Evolutionary conservation across 2,329 filamentous ascomycete genomes (phyloP).

Genomic region (Microsporum ferrugineum): DNA sequence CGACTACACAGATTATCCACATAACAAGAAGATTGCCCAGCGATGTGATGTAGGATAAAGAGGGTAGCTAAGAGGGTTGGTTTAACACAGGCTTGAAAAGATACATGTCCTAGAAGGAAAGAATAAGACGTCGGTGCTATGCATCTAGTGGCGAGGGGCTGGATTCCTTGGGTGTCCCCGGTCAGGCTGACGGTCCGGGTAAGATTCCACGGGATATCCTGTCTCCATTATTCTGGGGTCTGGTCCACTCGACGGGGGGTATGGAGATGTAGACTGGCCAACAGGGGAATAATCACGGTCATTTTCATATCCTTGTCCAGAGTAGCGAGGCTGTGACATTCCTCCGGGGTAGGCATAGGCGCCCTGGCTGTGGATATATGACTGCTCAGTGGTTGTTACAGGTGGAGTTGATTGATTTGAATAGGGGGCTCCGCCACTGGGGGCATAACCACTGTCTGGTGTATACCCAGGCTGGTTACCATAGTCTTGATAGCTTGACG

Average conservation of each 20-base stretch:
- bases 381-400: constrained; percentile 28
- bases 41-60: neutral
- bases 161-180: constrained; percentile 31
- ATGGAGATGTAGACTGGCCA: constrained; percentile 30
- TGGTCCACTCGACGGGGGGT: constrained; percentile 31
- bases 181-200: constrained; percentile 21
- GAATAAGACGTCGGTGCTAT: neutral
- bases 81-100: neutral
- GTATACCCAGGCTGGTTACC: constrained; percentile 27
- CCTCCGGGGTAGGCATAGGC: constrained; percentile 20
- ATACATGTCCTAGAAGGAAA: neutral
- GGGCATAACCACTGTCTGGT: constrained; percentile 7
- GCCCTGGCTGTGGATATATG: constrained; percentile 30
- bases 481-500: constrained; percentile 22
- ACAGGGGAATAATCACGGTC: constrained; percentile 33
- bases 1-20: neutral
- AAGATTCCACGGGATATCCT: constrained; percentile 34
- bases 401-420: constrained; percentile 27
- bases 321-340: constrained; percentile 32
- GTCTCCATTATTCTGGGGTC: constrained; percentile 32
- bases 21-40: neutral
- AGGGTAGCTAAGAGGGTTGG: neutral
- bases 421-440: constrained; percentile 8
- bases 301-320: constrained; percentile 32
- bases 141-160: constrained; percentile 25